Percentiles rank a stretch among this genome's conserved stretches.
phyloP scores from a whole-genome alignment of 2,329 filamentous ascomycete species.

The Colletotrichum tropicicola region DNA sequence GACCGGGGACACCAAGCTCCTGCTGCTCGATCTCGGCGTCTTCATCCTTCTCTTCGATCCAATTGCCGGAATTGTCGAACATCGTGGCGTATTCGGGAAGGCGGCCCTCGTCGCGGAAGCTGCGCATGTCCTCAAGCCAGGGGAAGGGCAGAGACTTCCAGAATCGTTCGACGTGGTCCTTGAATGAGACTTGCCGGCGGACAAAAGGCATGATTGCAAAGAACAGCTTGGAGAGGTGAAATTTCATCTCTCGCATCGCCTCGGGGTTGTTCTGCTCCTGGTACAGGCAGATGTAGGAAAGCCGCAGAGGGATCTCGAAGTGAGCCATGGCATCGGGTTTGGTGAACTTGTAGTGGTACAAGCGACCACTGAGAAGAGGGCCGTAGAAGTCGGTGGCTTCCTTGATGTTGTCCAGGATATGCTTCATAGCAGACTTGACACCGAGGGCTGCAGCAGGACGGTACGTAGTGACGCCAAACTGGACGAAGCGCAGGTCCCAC shows the following conservation, averaged over 20 bases:
- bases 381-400: not conserved
- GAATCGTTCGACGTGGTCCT: not conserved
- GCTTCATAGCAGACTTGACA: constrained; percentile 34
- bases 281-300: constrained; percentile 13
- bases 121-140: constrained; percentile 24
- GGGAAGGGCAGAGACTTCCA: constrained; percentile 25
- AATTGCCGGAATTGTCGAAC: constrained; percentile 2
- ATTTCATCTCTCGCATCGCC: constrained; percentile 16
- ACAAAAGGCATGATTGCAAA: constrained; percentile 18
- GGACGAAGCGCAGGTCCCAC: constrained; percentile 40
- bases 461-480: constrained; percentile 44
- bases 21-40: not conserved
- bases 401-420: constrained; percentile 10
- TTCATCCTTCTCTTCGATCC: not conserved
- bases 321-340: not conserved
- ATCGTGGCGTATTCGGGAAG: constrained; percentile 11
- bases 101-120: constrained; percentile 14
- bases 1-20: not conserved
- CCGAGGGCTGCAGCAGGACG: constrained; percentile 40
- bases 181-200: constrained; percentile 11
- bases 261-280: constrained; percentile 8
- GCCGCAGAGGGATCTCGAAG: constrained; percentile 23
- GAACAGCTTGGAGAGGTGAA: constrained; percentile 13
- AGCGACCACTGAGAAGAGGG: not conserved
- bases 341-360: constrained; percentile 22